These are phyloP conservation scores for Eremomyces bilateralis DNA, from an alignment of 495 filamentous ascomycete genomes.

Conservation along the genomic window DNA sequence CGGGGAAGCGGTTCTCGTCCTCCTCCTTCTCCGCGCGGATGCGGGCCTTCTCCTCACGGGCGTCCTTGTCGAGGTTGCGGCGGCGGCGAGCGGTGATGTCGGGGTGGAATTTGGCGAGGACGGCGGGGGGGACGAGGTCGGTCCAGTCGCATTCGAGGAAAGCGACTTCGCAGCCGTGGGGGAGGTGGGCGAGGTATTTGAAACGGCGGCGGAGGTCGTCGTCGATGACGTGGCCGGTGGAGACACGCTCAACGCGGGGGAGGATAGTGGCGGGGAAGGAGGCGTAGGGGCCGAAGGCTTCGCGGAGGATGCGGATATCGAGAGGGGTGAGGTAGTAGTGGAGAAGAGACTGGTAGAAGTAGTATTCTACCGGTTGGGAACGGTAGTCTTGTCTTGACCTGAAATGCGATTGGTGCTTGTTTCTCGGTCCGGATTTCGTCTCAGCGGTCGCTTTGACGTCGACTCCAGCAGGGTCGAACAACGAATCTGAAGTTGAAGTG, in stretches of 20 bases:
- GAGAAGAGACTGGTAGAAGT: constrained; percentile 75
- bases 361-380: constrained; percentile 32
- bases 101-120: constrained; percentile 45
- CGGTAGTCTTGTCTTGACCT: constrained; percentile 19
- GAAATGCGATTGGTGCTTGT: constrained; percentile 15
- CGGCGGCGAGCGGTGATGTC: constrained; percentile 66
- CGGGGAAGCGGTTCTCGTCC: constrained; percentile 24
- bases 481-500: too few relatives aligned
- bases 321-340: constrained; percentile 88
- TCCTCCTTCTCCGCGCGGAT: constrained; percentile 70
- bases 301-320: constrained; percentile 86
- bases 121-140: constrained; percentile 56
- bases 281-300: constrained; percentile 66
- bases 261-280: constrained; percentile 76
- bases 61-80: constrained; percentile 67
- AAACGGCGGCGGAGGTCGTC: constrained; percentile 68
- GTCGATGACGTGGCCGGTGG: constrained; percentile 76
- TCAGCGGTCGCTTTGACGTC: too few relatives aligned
- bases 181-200: constrained; percentile 82
- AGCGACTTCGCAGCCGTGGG: constrained; percentile 76
- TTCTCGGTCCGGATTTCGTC: not conserved
- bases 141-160: constrained; percentile 97
- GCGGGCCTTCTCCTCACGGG: constrained; percentile 75
- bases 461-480: too few relatives aligned
- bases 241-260: constrained; percentile 78